Conservation (phyloP, 2,329 filamentous ascomycete genomes). For the Botrytis squamosa region DNA sequence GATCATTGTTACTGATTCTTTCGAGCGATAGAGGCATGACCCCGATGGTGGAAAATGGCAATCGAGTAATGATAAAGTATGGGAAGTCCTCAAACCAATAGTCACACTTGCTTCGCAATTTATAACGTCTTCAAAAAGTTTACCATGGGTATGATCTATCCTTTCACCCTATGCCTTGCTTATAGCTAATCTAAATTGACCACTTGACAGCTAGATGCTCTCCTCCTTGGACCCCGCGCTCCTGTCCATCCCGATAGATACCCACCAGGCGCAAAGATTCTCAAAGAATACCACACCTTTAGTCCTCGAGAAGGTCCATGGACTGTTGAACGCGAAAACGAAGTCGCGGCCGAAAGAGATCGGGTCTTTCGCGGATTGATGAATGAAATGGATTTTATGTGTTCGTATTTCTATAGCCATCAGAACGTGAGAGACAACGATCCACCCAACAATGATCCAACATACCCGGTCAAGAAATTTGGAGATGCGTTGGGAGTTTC, state of each 20-base stretch:
- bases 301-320: not conserved
- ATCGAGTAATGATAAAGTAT: constrained; percentile 12
- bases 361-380: not conserved
- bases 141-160: not conserved
- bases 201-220: not conserved
- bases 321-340: not conserved
- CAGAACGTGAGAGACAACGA: not conserved
- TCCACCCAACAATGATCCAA: not conserved
- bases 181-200: not conserved
- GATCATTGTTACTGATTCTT: not conserved
- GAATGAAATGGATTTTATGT: constrained; percentile 8
- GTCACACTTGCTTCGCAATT: not conserved
- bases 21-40: not conserved
- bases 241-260: not conserved
- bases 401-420: constrained; percentile 1
- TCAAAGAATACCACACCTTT: not conserved
- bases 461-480: not conserved
- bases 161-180: not conserved
- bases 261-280: not conserved
- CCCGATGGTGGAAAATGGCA: constrained; percentile 7
- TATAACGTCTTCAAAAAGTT: not conserved
- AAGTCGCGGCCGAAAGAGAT: not conserved
- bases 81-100: not conserved
- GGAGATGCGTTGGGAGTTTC: not conserved
- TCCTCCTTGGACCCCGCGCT: constrained; percentile 3